Conservation (phyloP, 192 early-diverging fungal species). For the Haplosporangium gracile region DNA sequence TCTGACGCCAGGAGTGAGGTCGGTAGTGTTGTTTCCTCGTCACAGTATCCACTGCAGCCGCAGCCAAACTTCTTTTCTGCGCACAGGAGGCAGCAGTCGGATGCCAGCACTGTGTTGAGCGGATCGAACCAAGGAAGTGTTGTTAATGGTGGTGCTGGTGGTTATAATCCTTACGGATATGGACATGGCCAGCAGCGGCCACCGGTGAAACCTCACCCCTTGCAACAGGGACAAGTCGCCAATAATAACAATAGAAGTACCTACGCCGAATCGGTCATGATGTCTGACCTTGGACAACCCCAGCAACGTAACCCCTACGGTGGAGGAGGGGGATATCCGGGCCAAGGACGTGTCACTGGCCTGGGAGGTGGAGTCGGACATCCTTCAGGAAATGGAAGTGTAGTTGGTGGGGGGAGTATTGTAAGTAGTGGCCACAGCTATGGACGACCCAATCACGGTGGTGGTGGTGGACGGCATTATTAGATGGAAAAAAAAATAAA, state of each 20-base stretch:
- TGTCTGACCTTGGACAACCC: conserved; percentile 38
- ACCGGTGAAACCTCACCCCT: conserved; percentile 27
- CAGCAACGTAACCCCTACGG: conserved; percentile 5
- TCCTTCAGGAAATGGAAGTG: conserved; percentile 27
- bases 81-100: conserved; percentile 38
- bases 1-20: conserved; percentile 41
- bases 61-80: not conserved
- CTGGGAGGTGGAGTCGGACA: conserved; percentile 39
- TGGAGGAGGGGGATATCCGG: conserved; percentile 16
- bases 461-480: not conserved
- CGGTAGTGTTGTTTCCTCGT: conserved; percentile 30
- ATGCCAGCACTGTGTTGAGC: conserved; percentile 46
- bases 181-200: not conserved
- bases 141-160: conserved; percentile 12
- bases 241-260: conserved; percentile 12
- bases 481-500: too few relatives aligned
- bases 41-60: conserved; percentile 12
- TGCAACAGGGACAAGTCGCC: conserved; percentile 32
- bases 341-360: conserved; percentile 18
- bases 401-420: conserved; percentile 34
- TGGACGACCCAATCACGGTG: not conserved
- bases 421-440: conserved; percentile 25
- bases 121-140: conserved; percentile 55
- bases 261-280: conserved; percentile 42
- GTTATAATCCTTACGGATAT: too few relatives aligned